Base-by-base conservation (phyloP, 1,139 yeast genomes). In the Candida gigantensis region DNA sequence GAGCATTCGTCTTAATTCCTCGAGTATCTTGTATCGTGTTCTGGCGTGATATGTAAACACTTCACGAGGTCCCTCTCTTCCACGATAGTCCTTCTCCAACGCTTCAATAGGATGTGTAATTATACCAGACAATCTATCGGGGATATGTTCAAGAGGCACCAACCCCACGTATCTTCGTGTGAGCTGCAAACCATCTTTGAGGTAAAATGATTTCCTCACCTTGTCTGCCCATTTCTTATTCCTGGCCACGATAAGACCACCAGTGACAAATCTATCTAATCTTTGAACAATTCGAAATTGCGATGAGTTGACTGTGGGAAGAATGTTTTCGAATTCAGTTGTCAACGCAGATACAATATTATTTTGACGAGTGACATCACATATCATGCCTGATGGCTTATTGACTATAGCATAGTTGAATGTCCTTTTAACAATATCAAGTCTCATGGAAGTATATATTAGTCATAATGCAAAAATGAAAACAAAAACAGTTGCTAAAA, bases 221-320 rank as follows among this genome's bases (percentile, higher is more conserved):
- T 41, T 37, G 17, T 43, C 36, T 9, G 57, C 48, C 39, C 49
- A 50, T 30, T 48, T 47, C 7, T 34, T 40, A 32, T 52, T 53
- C 33, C 57, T 31, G 2, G 57, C 52, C 3, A 57, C 50, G 7
- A 55, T 28, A 34, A 57, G 31, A 4, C 60, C 62, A 1, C 62
- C 62, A 3, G 58, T 53, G 12, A 56, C 60, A 40, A 44, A 53
- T 37, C 50, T 42, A 37, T 57, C 62, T 14, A 57, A 38, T 30
- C 62, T 39, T 34, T 55, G 61, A 3, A 55, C 48, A 16, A 55
- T 33, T 30, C 50, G 42, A 32, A 53, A 50, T 28, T 46, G 45
- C 2, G 36, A 32, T 3, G 51, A 41, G 26, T 45, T 40, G 11
- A 47, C 30, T 21, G 27, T 36, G 21, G 42, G 36, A 27, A 18